Evolutionary conservation across 2,329 filamentous ascomycete species (phyloP), one percentile per base, ranked within the genome.

Genomic region (Fusarium clavum): DNA sequence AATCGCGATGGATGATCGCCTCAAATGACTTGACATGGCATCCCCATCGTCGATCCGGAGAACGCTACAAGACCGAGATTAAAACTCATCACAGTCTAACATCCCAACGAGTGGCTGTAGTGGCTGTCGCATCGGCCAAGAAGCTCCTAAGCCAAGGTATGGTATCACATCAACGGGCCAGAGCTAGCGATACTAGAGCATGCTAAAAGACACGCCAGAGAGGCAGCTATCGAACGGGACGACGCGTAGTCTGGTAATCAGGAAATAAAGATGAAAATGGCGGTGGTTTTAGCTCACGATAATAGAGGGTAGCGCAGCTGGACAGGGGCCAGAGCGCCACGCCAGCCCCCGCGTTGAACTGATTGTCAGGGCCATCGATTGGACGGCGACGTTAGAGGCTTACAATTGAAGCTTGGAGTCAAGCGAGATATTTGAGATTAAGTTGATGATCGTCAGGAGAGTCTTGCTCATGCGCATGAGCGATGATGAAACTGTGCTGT

Each of bases 381-480:
- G 63, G 63, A 65, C 12, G 24, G 24, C 27, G 40, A 27, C 24
- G 30, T 47, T 13, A 20, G 34, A n/a, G 32, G 49, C 49, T 55
- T 38, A 48, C 47, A 44, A 44, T 52, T 56, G 59, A 45, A 45
- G 41, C 34, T 48, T 46, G 49, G 57, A 68, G 61, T 61, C 40
- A 64, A 44, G 46, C 48, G 47, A 69, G 64, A 64, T 58, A 68
- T 54, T 43, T 64, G 24, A 43, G 29, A 45, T 20, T 48, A 61
- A 49, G 38, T 55, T 25, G 48, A 30, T 53, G 68, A 71, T 71
- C 68, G 55, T 71, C 68, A 71, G 68, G 67, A 71, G 67, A 60
- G 43, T 46, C 22, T 49, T 44, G 24, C 38, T 12, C n/a, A 38
- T 32, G 29, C n/a, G 30, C 18, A 44, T 30, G n/a, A 60, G 34